Conservation (phyloP, 2,329 filamentous ascomycete species). For the Beauveria sp. region DNA sequence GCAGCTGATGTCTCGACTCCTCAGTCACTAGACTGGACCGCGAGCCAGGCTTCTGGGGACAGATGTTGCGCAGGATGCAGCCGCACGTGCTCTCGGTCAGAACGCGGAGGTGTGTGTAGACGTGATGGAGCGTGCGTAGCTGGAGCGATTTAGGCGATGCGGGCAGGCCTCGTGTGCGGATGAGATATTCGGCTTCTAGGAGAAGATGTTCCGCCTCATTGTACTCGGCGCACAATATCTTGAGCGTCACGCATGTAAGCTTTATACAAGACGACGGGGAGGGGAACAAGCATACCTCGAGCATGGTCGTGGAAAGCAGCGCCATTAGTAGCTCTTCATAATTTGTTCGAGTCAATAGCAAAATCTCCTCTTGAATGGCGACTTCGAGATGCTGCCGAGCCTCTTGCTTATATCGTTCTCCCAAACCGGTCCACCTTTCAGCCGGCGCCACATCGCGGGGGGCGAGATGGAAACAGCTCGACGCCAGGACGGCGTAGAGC, state of each 20-base stretch:
- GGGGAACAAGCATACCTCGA: background rate
- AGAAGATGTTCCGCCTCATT: slow-evolving; percentile 6
- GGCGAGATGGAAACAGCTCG: background rate
- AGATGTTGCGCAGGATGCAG: slow-evolving; percentile 3
- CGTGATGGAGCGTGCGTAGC: background rate
- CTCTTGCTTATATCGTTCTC: background rate
- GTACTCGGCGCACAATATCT: slow-evolving; percentile 2
- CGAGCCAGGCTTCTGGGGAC: background rate
- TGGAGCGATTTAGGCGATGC: background rate
- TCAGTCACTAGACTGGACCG: background rate
- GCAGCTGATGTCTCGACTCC: background rate
- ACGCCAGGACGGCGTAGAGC: background rate
- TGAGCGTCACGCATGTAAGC: no score
- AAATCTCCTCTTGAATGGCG: background rate
- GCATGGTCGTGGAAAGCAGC: background rate
- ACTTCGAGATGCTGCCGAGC: background rate
- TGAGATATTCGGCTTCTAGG: slow-evolving; percentile 1
- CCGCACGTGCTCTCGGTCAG: slow-evolving; percentile 8
- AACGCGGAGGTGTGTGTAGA: slow-evolving; percentile 6
- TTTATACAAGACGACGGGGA: background rate
- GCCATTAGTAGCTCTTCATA: slow-evolving; percentile 4
- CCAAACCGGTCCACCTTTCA: background rate
- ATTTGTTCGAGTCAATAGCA: background rate
- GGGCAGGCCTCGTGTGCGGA: slow-evolving; percentile 1
- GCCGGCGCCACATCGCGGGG: background rate